Evolutionary conservation across 1,284 basidiomycete species (phyloP).

Genomic region (Austroboletus niveus): DNA sequence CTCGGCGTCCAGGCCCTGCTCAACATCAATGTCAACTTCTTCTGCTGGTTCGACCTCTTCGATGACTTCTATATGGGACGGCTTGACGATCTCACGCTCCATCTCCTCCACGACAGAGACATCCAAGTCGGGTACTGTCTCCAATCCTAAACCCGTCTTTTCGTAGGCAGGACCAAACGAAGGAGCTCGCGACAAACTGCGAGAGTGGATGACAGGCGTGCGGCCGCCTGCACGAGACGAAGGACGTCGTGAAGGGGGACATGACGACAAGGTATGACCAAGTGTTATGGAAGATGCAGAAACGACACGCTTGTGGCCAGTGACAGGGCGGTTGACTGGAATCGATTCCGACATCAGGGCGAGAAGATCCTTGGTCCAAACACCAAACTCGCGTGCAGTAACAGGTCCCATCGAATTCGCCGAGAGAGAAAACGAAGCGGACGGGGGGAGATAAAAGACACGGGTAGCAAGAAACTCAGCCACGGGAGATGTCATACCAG

Average conservation of each 20-base stretch:
- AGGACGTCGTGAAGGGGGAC: slow-evolving; percentile 67
- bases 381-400: slow-evolving; percentile 81
- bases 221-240: slow-evolving; percentile 56
- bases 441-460: slow-evolving; percentile 79
- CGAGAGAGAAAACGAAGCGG: slow-evolving; percentile 30
- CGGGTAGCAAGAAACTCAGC: slow-evolving; percentile 83
- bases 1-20: slow-evolving; percentile 24
- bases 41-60: slow-evolving; percentile 39
- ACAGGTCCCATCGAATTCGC: slow-evolving; percentile 53
- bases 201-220: slow-evolving; percentile 50
- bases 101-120: slow-evolving; percentile 21
- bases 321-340: slow-evolving; percentile 23
- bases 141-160: slow-evolving; percentile 26
- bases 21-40: slow-evolving; percentile 35
- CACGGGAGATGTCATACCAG: slow-evolving; percentile 87
- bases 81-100: slow-evolving; percentile 12
- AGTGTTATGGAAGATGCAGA: slow-evolving; percentile 55
- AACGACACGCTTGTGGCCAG: slow-evolving; percentile 48
- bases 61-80: slow-evolving; percentile 23
- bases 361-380: slow-evolving; percentile 83
- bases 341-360: slow-evolving; percentile 48
- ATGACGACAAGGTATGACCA: slow-evolving; percentile 61
- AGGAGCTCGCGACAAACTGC: slow-evolving; percentile 56
- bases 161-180: slow-evolving; percentile 58
- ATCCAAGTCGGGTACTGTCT: slow-evolving; percentile 30